Conservation (phyloP, 352 stramenopile species). For the Pythium oligandrum region DNA sequence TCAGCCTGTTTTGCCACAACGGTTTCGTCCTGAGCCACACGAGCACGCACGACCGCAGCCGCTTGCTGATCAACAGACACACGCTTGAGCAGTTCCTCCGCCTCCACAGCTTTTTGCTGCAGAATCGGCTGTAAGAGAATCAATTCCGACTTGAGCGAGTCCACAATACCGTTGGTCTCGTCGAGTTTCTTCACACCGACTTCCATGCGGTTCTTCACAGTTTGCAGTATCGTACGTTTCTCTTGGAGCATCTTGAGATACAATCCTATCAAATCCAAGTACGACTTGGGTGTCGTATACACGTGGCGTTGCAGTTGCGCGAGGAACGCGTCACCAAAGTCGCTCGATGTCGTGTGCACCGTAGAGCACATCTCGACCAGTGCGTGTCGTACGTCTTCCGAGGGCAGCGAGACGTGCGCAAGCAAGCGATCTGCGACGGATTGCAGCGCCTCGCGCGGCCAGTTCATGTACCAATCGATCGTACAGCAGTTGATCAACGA, state of each 20-base stretch:
- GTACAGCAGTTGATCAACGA: slow-evolving; percentile 96
- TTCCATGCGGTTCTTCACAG: slow-evolving; percentile 86
- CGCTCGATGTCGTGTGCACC: slow-evolving; percentile 90
- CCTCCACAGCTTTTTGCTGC: slow-evolving; percentile 86
- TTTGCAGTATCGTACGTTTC: slow-evolving; percentile 77
- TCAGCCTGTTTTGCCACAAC: slow-evolving; percentile 88
- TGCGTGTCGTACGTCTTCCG: slow-evolving; percentile 57
- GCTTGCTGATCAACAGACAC: slow-evolving; percentile 92
- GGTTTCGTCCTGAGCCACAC: slow-evolving; percentile 89
- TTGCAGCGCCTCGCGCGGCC: slow-evolving; percentile 89
- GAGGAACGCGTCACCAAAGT: slow-evolving; percentile 86
- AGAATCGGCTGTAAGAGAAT: slow-evolving; percentile 91
- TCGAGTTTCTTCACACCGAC: slow-evolving; percentile 92
- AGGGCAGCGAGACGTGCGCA: slow-evolving; percentile 69
- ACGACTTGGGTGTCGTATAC: slow-evolving; percentile 97
- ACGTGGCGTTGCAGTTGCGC: slow-evolving; percentile 87
- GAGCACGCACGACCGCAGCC: slow-evolving; percentile 80
- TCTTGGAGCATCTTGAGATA: slow-evolving; percentile 92
- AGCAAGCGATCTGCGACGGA: slow-evolving; percentile 89
- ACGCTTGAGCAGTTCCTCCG: slow-evolving; percentile 89
- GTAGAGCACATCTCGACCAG: slow-evolving; percentile 91
- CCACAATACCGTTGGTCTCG: slow-evolving; percentile 93
- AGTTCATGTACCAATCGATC: slow-evolving; percentile 96
- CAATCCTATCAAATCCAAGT: slow-evolving; percentile 93
- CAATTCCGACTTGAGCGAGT: slow-evolving; percentile 89